Evolutionary conservation across 192 early-diverging fungal species (phyloP).

Genomic region (Dissophora ornata): DNA sequence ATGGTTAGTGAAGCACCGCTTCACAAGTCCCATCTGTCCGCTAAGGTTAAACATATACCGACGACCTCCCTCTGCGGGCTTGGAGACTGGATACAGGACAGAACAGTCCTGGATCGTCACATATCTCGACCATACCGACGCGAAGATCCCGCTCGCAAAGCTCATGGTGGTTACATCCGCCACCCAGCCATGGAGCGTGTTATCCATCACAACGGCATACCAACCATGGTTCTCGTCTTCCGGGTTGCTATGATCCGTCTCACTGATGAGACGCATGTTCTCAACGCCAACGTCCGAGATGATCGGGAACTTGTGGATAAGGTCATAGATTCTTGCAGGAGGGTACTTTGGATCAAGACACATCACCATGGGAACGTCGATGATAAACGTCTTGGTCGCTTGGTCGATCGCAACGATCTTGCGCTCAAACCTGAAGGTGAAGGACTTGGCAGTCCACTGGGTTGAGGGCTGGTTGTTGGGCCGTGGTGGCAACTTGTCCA

Average conservation of each 20-base stretch:
- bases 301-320: constrained; percentile 39
- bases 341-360: constrained; percentile 46
- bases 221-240: constrained; percentile 50
- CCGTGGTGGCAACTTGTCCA: constrained; percentile 34
- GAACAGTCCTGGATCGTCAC: constrained; percentile 53
- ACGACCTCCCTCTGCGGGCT: constrained; percentile 42
- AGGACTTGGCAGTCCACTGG: constrained; percentile 42
- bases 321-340: constrained; percentile 39
- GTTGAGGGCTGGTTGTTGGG: constrained; percentile 22
- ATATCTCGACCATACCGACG: constrained; percentile 30
- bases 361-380: constrained; percentile 53
- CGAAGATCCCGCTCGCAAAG: constrained; percentile 49
- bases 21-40: constrained; percentile 51
- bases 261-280: constrained; percentile 37
- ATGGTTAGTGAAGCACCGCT: constrained; percentile 43
- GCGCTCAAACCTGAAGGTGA: constrained; percentile 47
- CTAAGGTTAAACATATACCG: constrained; percentile 52
- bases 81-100: constrained; percentile 42
- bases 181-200: constrained; percentile 38
- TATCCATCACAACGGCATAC: constrained; percentile 44
- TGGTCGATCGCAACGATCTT: constrained; percentile 46
- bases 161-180: constrained; percentile 43
- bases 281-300: constrained; percentile 46
- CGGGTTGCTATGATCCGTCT: constrained; percentile 13
- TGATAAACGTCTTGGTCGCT: constrained; percentile 27